Percentiles rank a stretch among this genome's conserved stretches.
phyloP scores from a whole-genome alignment of 257 asterid genomes.

The Gentiana dahurica region DNA sequence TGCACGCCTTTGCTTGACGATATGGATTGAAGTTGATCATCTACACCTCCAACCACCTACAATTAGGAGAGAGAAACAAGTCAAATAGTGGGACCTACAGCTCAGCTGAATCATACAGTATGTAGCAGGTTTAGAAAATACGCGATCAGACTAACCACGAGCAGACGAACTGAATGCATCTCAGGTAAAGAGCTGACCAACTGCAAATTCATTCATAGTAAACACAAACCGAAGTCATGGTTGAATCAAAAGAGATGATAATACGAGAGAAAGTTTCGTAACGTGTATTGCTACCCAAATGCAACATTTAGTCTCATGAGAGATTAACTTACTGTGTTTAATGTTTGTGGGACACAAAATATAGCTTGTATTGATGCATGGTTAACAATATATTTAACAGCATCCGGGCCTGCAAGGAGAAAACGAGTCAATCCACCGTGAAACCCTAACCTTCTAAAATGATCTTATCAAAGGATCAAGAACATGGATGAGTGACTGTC shows the following conservation, averaged over 20 bases:
- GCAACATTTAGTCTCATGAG: not conserved
- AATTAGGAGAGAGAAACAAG: conserved; percentile 13
- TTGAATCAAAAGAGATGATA: too few species aligned
- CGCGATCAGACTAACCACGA: conserved; percentile 52
- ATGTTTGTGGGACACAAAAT: conserved; percentile 45
- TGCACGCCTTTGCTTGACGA: conserved; percentile 53
- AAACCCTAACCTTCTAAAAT: not conserved
- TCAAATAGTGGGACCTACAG: conserved; percentile 2
- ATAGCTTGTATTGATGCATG: conserved; percentile 52
- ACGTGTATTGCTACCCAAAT: too few species aligned
- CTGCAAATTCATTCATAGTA: conserved; percentile 25
- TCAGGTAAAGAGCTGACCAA: conserved; percentile 63
- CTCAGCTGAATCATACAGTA: not conserved
- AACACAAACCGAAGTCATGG: not conserved
- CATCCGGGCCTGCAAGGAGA: conserved; percentile 54
- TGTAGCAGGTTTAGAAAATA: not conserved
- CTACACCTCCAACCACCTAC: conserved; percentile 86
- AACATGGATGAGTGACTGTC: not conserved
- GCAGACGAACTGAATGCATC: conserved; percentile 65
- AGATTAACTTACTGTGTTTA: conserved; percentile 32
- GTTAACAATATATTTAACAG: conserved; percentile 54
- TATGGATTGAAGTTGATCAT: conserved; percentile 64
- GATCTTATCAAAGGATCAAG: not conserved
- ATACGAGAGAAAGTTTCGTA: too few species aligned
- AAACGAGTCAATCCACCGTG: conserved; percentile 8